These are phyloP conservation scores for Raffaelea albimanens DNA, from an alignment of 2,329 filamentous ascomycete genomes.

Conservation along the genomic window DNA sequence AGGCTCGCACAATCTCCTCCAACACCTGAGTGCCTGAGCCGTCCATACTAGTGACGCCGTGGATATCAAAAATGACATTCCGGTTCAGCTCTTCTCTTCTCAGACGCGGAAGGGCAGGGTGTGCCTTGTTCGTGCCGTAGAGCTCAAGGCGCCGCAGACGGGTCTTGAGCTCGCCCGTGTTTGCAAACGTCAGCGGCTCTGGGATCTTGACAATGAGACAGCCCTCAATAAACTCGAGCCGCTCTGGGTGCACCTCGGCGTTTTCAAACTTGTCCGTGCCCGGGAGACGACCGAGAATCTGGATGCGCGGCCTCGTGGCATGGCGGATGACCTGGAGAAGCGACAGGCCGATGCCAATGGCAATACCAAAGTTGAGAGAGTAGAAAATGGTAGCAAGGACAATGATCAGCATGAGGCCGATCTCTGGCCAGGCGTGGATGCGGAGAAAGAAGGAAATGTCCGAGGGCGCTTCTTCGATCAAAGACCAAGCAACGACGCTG, in stretches of 20 bases:
- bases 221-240: slow-evolving; percentile 81
- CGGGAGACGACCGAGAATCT: slow-evolving; percentile 84
- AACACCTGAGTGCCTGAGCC: slow-evolving; percentile 89
- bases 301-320: slow-evolving; percentile 84
- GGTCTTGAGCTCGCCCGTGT: slow-evolving; percentile 84
- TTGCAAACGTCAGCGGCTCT: slow-evolving; percentile 92
- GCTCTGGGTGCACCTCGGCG: slow-evolving; percentile 62
- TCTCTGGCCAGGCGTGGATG: slow-evolving; percentile 78
- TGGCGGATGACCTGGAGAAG: slow-evolving; percentile 84
- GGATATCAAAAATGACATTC: slow-evolving; percentile 94
- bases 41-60: slow-evolving; percentile 92
- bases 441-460: slow-evolving; percentile 83
- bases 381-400: slow-evolving; percentile 91
- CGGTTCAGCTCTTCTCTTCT: slow-evolving; percentile 71
- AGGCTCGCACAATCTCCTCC: slow-evolving; percentile 75
- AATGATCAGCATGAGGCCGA: slow-evolving; percentile 81
- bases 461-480: slow-evolving; percentile 91
- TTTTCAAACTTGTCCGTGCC: slow-evolving; percentile 81
- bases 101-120: slow-evolving; percentile 77
- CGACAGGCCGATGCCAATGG: slow-evolving; percentile 84
- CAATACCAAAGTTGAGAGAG: slow-evolving; percentile 87
- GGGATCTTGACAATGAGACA: slow-evolving; percentile 96
- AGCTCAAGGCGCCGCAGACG: slow-evolving; percentile 75
- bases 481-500: slow-evolving; percentile 84
- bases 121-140: slow-evolving; percentile 77